Evolutionary conservation across 2,329 filamentous ascomycete genomes (phyloP).

Genomic region (Neonectria punicea): DNA sequence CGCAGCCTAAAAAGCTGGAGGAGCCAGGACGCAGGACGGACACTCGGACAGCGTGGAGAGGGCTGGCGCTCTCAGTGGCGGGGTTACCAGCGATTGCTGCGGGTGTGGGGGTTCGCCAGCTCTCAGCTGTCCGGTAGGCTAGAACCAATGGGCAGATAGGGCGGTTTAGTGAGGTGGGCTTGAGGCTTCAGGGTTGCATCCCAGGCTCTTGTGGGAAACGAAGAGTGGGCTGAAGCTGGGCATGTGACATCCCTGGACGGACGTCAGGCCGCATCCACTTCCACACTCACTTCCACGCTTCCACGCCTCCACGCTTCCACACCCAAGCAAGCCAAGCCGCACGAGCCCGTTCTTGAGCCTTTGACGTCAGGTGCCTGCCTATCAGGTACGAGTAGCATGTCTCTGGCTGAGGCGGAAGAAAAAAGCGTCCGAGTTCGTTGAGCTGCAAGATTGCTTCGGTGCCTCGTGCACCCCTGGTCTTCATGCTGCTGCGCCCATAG

Average conservation of each 20-base stretch:
- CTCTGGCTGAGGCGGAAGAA: slow-evolving; percentile 31
- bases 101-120: neutral
- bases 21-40: neutral
- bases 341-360: slow-evolving; percentile 21
- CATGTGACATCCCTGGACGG: neutral
- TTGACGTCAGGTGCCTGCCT: slow-evolving; percentile 43
- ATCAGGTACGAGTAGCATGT: slow-evolving; percentile 40
- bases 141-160: neutral
- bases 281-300: neutral
- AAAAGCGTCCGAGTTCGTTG: neutral
- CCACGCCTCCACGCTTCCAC: neutral
- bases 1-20: neutral
- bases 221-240: neutral
- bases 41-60: neutral
- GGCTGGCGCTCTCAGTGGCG: neutral
- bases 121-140: neutral
- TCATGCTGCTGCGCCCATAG: neutral
- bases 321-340: slow-evolving; percentile 1
- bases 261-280: neutral
- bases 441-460: neutral
- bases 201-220: neutral
- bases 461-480: neutral
- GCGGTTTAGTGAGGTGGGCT: neutral
- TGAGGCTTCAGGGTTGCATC: neutral
- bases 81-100: neutral